Evolutionary conservation across 306 rosid genomes (phyloP).

Genomic region (Acacia crassicarpa): DNA sequence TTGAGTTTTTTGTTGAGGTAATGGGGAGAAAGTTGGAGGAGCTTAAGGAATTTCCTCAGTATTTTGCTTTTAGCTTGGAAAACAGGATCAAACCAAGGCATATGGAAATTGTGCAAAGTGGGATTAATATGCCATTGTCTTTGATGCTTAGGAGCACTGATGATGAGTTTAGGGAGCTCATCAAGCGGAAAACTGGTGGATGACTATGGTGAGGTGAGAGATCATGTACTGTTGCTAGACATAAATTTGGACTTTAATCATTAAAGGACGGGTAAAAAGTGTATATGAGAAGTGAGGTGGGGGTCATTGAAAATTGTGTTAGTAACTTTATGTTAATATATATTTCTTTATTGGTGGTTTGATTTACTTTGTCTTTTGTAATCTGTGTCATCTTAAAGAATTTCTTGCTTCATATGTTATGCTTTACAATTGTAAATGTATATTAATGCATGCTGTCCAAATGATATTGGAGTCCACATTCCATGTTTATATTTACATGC

Average conservation of each 20-base stretch:
- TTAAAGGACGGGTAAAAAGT: background rate
- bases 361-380: background rate
- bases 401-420: background rate
- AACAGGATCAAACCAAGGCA: slow-evolving; percentile 92
- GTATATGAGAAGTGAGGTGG: background rate
- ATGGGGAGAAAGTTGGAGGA: slow-evolving; percentile 70
- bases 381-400: background rate
- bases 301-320: background rate
- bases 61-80: slow-evolving; percentile 82
- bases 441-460: slow-evolving; percentile 3
- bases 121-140: slow-evolving; percentile 56
- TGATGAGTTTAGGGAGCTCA: slow-evolving; percentile 62
- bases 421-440: slow-evolving; percentile 5
- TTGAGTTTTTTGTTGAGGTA: slow-evolving; percentile 55
- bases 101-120: slow-evolving; percentile 52
- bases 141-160: slow-evolving; percentile 81
- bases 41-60: slow-evolving; percentile 81
- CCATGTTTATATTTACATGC: too few species aligned
- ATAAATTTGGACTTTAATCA: background rate
- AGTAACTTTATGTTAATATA: background rate
- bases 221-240: background rate
- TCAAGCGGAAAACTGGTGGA: slow-evolving; percentile 23
- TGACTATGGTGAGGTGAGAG: slow-evolving; percentile 17
- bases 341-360: background rate
- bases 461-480: too few species aligned